Evolutionary conservation across 257 asterid genomes (phyloP), one percentile per base, ranked within the genome.

Genomic region (Forsythia suspensa): DNA sequence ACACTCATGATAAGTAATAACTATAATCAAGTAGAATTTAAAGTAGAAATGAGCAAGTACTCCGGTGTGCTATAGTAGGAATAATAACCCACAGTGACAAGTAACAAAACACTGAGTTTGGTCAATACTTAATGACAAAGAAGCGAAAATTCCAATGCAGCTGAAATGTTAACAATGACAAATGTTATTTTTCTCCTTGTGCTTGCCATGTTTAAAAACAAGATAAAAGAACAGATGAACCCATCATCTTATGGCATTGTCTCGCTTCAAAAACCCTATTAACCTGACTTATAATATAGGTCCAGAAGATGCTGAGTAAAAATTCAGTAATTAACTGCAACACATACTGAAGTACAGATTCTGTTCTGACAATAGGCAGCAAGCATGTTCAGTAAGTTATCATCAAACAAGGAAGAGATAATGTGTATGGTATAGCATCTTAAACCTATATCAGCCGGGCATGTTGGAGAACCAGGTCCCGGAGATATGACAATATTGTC

Each of bases 401-500:
- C 65, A 5, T 7, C 34, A 57, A 16, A 57, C 66, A 57, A n/a
- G 59, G 20, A 29, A 29, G 2, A 29, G 34, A 48, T 48, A 20
- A 20, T 20, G 67, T 2, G 40, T 12, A 63, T 21, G 70, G 70
- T 9, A 63, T 41, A 41, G 8, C 8, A 76, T 18, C 34, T 65
- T 29, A 75, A 24, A 96, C 99, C 99, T 86, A 96, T 88, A 87
- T 96, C 99, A 74, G 91, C 87, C 69, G 94, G 87, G 84, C 97
- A 89, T 29, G 94, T 76, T 7, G 99, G 99, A 80, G 98, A 92
- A 76, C 99, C 99, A 40, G 99, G 99, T 79, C 99, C 99, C 63
- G 99, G 99, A 82, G 99, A 96, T 86, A 96, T 90, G 78, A 96
- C 97, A 74, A 96, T 90, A 86, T 96, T 96, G 84, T 96, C 98